Base-by-base conservation (phyloP, 176 grass and related monocot genomes). In the Oryza nivara region DNA sequence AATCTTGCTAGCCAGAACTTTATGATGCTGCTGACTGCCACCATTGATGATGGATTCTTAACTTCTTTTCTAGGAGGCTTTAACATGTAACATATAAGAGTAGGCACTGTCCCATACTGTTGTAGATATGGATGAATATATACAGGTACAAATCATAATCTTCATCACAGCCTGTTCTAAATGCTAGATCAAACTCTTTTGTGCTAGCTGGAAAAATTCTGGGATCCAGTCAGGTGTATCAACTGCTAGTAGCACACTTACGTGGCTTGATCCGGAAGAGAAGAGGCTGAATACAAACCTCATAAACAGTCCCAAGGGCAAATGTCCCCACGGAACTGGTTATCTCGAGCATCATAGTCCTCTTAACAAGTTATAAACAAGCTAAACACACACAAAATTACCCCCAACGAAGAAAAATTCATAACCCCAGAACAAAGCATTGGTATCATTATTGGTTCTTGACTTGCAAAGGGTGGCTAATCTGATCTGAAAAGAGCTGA, bases 301-400 rank as follows among this genome's bases (percentile, higher is more conserved):
- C 19, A 61, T 52, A 75, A 54, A 76, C 52, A 38, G 20, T 49
- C 25, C 25, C 11, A 67, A 48, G 63, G 22, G 40, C 7, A 70
- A 13, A 76, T 45, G 64, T 74, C 80, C 49, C 35, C 1, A 68
- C 16, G 7, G 45, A 77, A 46, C 5, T 75, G 17, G 54, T 47
- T 46, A 46, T 72, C 49, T 64, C 65, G 14, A 76, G 34, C 32
- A 40, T 44, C 19, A 43, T 28, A 76, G 52, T 48, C 43, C 36
- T 81, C 56, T 83, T 83, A 45, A 78, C 4, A 79, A 73, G 25
- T 65, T 7, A 6, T 58, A 74, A 48, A 80, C 40, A 75, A 75
- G 32, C 38, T 76, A 89, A 67, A 86, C 22, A 69, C 23, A 17
- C 64, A 68, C 11, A 44, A 44, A 44, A 11, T 9, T 10, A 44